phyloP scores from a whole-genome alignment of 306 rosid species.

The Cucurbita argyrosperma region DNA sequence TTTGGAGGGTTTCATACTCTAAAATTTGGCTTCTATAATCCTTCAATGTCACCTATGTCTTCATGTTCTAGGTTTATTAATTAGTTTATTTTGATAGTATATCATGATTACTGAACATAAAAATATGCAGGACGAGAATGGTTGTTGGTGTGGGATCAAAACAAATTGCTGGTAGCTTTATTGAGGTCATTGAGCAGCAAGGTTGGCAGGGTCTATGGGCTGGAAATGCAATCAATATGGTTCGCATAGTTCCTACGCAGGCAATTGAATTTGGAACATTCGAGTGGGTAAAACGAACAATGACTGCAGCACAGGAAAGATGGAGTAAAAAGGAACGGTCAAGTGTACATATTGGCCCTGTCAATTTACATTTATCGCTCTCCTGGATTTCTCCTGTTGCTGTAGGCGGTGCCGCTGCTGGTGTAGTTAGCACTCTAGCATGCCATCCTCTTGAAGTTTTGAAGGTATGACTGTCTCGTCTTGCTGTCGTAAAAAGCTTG shows the following conservation, averaged over 20 bases:
- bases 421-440: slow-evolving; percentile 57
- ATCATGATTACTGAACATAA: background rate
- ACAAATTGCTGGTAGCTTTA: slow-evolving; percentile 59
- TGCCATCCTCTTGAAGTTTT: slow-evolving; percentile 97
- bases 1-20: background rate
- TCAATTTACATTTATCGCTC: slow-evolving; percentile 41
- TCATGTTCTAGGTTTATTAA: background rate
- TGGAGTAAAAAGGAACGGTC: slow-evolving; percentile 39
- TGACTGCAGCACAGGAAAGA: slow-evolving; percentile 58
- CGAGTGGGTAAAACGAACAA: slow-evolving; percentile 63
- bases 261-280: slow-evolving; percentile 85
- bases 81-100: background rate
- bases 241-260: slow-evolving; percentile 88
- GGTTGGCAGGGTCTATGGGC: slow-evolving; percentile 99
- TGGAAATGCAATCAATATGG: slow-evolving; percentile 83
- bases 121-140: slow-evolving; percentile 77
- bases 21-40: background rate
- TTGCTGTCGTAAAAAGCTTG: background rate
- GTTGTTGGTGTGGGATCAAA: slow-evolving; percentile 90
- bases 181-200: slow-evolving; percentile 80
- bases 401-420: slow-evolving; percentile 94
- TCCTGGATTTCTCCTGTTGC: slow-evolving; percentile 94
- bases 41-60: background rate
- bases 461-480: slow-evolving; percentile 37
- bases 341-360: slow-evolving; percentile 48